These are phyloP conservation scores for Paramecium pentaurelia DNA, from an alignment of 73 alveolate genomes.

Conservation along the genomic window DNA sequence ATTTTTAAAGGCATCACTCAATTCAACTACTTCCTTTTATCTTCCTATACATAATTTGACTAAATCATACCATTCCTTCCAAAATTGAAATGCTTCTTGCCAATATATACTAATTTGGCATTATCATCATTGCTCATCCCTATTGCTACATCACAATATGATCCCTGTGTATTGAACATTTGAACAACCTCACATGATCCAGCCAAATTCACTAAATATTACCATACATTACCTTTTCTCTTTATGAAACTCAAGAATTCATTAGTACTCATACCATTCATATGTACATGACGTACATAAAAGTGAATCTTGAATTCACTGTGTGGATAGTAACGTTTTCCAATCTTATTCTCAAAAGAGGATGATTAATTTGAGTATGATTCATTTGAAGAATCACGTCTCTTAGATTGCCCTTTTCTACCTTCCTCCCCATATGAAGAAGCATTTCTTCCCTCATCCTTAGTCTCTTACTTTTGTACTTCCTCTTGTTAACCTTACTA, in stretches of 20 bases:
- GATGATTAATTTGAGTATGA: background rate
- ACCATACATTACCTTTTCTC: background rate
- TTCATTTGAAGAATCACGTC: background rate
- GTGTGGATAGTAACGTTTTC: background rate
- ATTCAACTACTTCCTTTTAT: background rate
- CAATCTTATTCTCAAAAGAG: conserved; percentile 6
- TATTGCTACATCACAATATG: conserved; percentile 30
- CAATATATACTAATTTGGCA: conserved; percentile 35
- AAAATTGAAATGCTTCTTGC: conserved; percentile 39
- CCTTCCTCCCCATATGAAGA: background rate
- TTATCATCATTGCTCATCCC: conserved; percentile 39
- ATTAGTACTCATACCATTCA: conserved; percentile 16
- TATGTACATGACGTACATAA: conserved; percentile 11
- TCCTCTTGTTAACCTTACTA: background rate
- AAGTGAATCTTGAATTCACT: conserved; percentile 34
- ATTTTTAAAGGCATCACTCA: conserved; percentile 29
- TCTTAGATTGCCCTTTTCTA: background rate
- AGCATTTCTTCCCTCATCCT: background rate
- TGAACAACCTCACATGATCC: conserved; percentile 19
- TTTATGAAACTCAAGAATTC: conserved; percentile 8
- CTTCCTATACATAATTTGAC: background rate
- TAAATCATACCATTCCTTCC: background rate
- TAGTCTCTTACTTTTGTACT: background rate
- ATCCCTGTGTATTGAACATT: background rate
- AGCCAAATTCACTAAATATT: conserved; percentile 42